phyloP scores from a whole-genome alignment of 23 red algal species.

The Gracilaria caudata region DNA sequence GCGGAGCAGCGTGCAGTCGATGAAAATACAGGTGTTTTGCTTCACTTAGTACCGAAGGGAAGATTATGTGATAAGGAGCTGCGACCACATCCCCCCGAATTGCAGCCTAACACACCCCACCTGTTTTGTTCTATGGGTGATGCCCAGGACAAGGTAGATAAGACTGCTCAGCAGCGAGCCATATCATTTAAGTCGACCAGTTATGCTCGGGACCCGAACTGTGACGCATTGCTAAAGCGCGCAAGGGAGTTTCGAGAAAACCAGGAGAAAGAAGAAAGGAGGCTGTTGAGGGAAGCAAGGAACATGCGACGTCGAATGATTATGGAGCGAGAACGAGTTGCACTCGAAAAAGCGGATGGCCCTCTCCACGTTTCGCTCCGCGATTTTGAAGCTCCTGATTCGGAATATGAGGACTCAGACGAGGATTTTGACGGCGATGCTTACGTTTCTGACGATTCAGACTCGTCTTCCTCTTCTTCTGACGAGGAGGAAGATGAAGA shows the following conservation, averaged over 20 bases:
- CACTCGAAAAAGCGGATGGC: conserved; percentile 43
- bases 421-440: conserved; percentile 60
- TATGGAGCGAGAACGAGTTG: conserved; percentile 41
- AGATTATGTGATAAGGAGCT: conserved; percentile 79
- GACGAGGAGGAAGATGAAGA: conserved; percentile 40
- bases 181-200: conserved; percentile 9
- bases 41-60: conserved; percentile 57
- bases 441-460: conserved; percentile 28
- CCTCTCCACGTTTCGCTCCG: conserved; percentile 13
- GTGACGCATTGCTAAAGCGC: conserved; percentile 49
- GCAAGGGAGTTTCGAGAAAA: conserved; percentile 72
- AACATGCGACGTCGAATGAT: conserved; percentile 50
- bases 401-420: conserved; percentile 59
- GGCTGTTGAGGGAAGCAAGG: conserved; percentile 72
- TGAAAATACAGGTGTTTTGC: conserved; percentile 46
- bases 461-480: conserved; percentile 31
- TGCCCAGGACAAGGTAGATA: not conserved
- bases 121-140: not conserved
- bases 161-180: not conserved
- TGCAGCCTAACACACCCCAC: conserved; percentile 59
- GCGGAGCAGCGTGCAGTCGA: conserved; percentile 41
- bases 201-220: conserved; percentile 20
- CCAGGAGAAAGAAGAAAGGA: conserved; percentile 72
- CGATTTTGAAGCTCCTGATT: conserved; percentile 66
- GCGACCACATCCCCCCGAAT: conserved; percentile 66